Base-by-base conservation (phyloP, 2,329 filamentous ascomycete species). In the Alternaria conjuncta region DNA sequence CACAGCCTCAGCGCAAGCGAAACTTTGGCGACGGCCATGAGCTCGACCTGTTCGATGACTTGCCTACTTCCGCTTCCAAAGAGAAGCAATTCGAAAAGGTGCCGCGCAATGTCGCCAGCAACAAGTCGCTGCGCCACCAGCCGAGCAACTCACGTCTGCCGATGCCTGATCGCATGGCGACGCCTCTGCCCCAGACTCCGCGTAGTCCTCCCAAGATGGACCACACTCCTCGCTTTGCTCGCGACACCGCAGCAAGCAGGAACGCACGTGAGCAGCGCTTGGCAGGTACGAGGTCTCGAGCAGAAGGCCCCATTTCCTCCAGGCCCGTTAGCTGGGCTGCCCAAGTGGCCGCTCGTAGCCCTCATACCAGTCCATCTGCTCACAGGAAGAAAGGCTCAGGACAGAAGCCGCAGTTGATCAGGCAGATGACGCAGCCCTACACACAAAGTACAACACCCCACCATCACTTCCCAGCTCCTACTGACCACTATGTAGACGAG, bases 31-130 rank as follows among this genome's bases (percentile, higher is more conserved):
- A 97, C 78, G 96, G 96, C 15, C 92, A 91, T 64, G 96, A 99
- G 80, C 85, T 99, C 32, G 95, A 98, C 71, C 89, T 87, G 3
- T 98, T 99, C 77, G 96, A 99, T 77, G 96, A 99, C 80, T 83
- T 99, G 60, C 95, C 95, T 2, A 98, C 94, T 0, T 97, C 94
- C 15, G 89, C 87, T 12, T 88, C 91, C 64, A 87, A 89, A 13
- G 96, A 99, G 80, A 93, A 89, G 66, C 92, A 89, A 72, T 99
- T 89, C 75, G 85, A 94, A 65, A 96, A 94, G 79, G 89, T 92
- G 71, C 94, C 96, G 4, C 84, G 90, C 43, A 88, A 87, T 50
- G 86, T 87, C 57, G 89, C 90, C 20, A 87, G 86, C 47, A 88
- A 91, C 25, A 93, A 90, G 79, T 86, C 88, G 36, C 74, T 87